Percentiles rank a stretch among this genome's conserved stretches.
Conservation (phyloP, 805 yeast genomes). For the Kuraishia molischiana region DNA sequence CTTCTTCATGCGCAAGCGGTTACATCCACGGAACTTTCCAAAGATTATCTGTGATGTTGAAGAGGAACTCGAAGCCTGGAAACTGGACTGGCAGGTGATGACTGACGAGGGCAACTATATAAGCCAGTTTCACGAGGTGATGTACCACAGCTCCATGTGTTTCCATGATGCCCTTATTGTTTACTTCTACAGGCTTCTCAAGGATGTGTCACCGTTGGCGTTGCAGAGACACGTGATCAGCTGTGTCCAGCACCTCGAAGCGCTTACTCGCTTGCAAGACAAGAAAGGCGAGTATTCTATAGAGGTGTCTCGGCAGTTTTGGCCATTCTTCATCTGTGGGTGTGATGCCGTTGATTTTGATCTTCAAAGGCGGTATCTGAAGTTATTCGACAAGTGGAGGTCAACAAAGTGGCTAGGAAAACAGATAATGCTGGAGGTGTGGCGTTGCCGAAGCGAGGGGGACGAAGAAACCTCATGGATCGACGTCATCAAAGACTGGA, state of each 20-base stretch:
- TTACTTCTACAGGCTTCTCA: slow-evolving; percentile 36
- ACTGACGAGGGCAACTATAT: slow-evolving; percentile 16
- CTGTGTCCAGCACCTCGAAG: slow-evolving; percentile 25
- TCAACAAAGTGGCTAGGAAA: slow-evolving; percentile 45
- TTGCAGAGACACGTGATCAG: slow-evolving; percentile 25
- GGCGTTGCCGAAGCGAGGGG: slow-evolving; percentile 31
- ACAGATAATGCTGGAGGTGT: slow-evolving; percentile 41
- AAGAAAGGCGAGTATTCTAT: too few relatives aligned
- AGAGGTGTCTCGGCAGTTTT: slow-evolving; percentile 30
- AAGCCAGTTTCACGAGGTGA: slow-evolving; percentile 28
- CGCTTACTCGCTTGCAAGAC: slow-evolving; percentile 10
- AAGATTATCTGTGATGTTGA: slow-evolving; percentile 44
- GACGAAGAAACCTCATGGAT: slow-evolving; percentile 32
- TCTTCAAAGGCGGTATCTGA: slow-evolving; percentile 23
- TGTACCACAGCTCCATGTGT: slow-evolving; percentile 26
- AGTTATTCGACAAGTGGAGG: slow-evolving; percentile 21
- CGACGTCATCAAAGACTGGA: slow-evolving; percentile 49
- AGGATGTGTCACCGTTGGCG: slow-evolving; percentile 24
- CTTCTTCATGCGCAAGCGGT: slow-evolving; percentile 29
- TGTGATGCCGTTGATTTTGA: slow-evolving; percentile 24
- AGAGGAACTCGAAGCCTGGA: slow-evolving; percentile 39
- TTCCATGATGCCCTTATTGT: slow-evolving; percentile 34
- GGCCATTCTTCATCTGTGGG: slow-evolving; percentile 37
- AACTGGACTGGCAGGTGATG: slow-evolving; percentile 32
- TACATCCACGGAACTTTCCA: slow-evolving; percentile 45